Conservation (phyloP, 1,284 basidiomycete genomes). For the Ceratobasidium sp. region DNA sequence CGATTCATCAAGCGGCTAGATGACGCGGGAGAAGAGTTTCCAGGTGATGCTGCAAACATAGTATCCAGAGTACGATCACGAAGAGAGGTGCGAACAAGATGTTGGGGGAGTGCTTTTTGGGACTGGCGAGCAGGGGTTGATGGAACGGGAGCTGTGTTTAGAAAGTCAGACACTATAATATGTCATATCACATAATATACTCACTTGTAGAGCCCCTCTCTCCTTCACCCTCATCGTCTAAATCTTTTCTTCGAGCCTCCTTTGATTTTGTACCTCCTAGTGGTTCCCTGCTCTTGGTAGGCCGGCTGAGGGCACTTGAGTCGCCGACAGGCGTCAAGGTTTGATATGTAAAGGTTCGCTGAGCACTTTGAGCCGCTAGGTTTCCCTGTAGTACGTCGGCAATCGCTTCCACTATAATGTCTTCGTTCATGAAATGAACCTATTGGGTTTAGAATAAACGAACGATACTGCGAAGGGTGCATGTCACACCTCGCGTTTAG, state of each 20-base stretch:
- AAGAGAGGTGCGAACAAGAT: conserved; percentile 93
- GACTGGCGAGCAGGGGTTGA: conserved; percentile 59
- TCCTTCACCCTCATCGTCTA: conserved; percentile 30
- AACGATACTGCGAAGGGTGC: neutral
- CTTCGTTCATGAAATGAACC: conserved; percentile 95
- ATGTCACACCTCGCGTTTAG: conserved; percentile 82
- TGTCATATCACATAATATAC: conserved; percentile 8
- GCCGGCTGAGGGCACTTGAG: neutral
- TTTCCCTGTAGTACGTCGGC: conserved; percentile 78
- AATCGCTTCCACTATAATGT: conserved; percentile 85
- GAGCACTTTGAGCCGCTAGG: conserved; percentile 74
- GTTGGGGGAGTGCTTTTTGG: conserved; percentile 78
- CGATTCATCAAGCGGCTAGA: conserved; percentile 54
- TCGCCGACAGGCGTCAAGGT: conserved; percentile 38
- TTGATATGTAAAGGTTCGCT: conserved; percentile 87
- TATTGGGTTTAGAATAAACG: conserved; percentile 43
- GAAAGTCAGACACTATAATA: neutral
- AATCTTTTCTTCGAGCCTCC: neutral
- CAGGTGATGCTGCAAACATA: conserved; percentile 70
- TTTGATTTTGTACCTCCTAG: conserved; percentile 58
- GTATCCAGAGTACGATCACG: conserved; percentile 92
- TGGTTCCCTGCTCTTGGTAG: conserved; percentile 1
- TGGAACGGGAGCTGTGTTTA: conserved; percentile 50
- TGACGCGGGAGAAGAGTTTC: conserved; percentile 23
- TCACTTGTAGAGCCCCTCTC: conserved; percentile 11